phyloP scores from a whole-genome alignment of 75 land plant species.

The Pinus taeda region DNA sequence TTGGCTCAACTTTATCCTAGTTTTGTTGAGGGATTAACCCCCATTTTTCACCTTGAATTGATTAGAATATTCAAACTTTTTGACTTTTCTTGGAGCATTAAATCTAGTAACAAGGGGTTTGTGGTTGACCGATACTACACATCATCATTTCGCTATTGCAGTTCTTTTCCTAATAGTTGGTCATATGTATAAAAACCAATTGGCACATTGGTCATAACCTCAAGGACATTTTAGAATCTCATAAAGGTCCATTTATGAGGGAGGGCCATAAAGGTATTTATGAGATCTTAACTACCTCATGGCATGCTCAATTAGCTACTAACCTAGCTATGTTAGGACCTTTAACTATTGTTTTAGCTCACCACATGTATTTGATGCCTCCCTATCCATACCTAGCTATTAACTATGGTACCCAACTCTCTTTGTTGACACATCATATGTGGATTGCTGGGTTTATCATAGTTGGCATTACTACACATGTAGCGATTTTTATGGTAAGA shows the following conservation, averaged over 20 bases:
- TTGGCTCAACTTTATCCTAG: too few relatives aligned
- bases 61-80: conserved; percentile 3
- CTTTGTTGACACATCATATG: too few relatives aligned
- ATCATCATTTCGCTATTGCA: conserved; percentile 17
- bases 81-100: conserved; percentile 6
- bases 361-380: too few relatives aligned
- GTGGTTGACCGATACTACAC: conserved; percentile 13
- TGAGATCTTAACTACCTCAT: background rate
- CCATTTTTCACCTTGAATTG: too few relatives aligned
- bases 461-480: too few relatives aligned
- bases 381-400: too few relatives aligned
- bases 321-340: too few relatives aligned
- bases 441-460: too few relatives aligned
- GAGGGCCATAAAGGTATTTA: background rate
- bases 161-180: conserved; percentile 17
- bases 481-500: background rate
- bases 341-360: too few relatives aligned
- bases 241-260: background rate
- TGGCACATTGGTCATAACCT: conserved; percentile 18
- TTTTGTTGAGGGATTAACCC: too few relatives aligned
- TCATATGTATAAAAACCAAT: conserved; percentile 25
- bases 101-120: background rate
- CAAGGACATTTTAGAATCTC: background rate
- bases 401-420: too few relatives aligned
- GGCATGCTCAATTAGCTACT: background rate